Evolutionary conservation across 2,329 filamentous ascomycete species (phyloP).

Genomic region (Hypoxylon sp.): DNA sequence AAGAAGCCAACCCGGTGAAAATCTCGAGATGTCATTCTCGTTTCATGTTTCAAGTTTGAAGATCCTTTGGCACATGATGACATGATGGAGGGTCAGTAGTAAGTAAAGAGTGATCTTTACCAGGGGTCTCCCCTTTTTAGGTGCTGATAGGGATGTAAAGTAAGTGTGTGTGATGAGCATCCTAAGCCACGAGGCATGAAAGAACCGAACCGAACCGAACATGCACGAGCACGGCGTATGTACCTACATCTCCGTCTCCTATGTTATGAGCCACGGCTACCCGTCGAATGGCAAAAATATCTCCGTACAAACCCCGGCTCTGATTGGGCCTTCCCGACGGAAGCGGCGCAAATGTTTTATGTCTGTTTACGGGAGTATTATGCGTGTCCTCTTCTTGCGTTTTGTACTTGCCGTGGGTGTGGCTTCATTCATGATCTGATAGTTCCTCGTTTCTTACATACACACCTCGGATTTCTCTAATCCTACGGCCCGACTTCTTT

Average conservation of each 20-base stretch:
- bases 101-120: background rate
- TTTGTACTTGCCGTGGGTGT: slow-evolving; percentile 11
- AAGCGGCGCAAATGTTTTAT: slow-evolving; percentile 31
- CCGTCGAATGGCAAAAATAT: slow-evolving; percentile 18
- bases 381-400: slow-evolving; percentile 9
- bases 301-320: slow-evolving; percentile 5
- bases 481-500: slow-evolving; percentile 24
- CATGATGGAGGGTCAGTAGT: no score
- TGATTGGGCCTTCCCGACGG: slow-evolving; percentile 23
- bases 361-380: slow-evolving; percentile 38
- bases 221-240: slow-evolving; percentile 8
- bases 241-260: no score
- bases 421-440: slow-evolving; percentile 38
- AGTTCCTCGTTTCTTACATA: slow-evolving; percentile 15
- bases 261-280: slow-evolving; percentile 3
- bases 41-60: slow-evolving; percentile 36
- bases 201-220: no score
- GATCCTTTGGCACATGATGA: slow-evolving; percentile 16
- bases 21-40: slow-evolving; percentile 31
- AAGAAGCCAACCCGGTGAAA: slow-evolving; percentile 16
- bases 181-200: slow-evolving; percentile 26
- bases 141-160: slow-evolving; percentile 31
- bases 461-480: slow-evolving; percentile 21
- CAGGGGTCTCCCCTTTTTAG: slow-evolving; percentile 20
- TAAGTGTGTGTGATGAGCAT: slow-evolving; percentile 10